Base-by-base conservation (phyloP, 495 filamentous ascomycete genomes). In the Aspergillus nanangensis region DNA sequence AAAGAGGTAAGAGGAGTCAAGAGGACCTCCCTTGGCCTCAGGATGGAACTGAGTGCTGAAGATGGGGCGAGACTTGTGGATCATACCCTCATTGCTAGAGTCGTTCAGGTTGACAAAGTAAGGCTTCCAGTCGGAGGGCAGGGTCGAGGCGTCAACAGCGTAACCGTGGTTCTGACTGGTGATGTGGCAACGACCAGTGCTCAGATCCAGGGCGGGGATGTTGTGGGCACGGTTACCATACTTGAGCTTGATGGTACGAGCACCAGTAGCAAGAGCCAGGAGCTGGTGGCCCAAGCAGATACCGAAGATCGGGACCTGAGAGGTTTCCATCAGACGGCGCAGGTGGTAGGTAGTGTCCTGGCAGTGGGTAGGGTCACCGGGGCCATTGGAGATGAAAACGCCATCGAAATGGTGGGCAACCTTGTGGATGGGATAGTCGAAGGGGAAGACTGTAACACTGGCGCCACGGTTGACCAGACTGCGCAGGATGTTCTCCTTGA, bases 21-120 rank as follows among this genome's bases (percentile, higher is more conserved):
- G 81, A 19, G 93, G 93, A 42, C 94, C 93, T 33, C 93, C 93
- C 71, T 94, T 93, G 42, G 93, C 94, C 69, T 97, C 93, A 27
- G 93, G 93, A 61, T 98, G 93, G 81, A 97, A 98, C 67, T 97
- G 93, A 45, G 91, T 95, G 50, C 86, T 88, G 79, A 98, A 97
- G 63, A 98, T 98, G 25, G 93, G 94, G 33, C 94, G 87, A 36
- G 87, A 87, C 63, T 85, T 87, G 78, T 97, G 93, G 61, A 96
- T 90, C 82, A 96, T 90, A 69, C 84, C 90, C 70, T 97, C 92
- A 64, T 97, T 97, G 71, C 81, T 86, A 25, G 84, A 84, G 58
- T 98, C 93, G 70, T 96, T 96, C 46, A 96, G 76, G 76, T 98
- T 98, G 58, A 93, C 81, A 60, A 97, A 97, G 74, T 95, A 96